A percentile compares a stretch with the other conserved stretches of the same genome.
phyloP scores from a whole-genome alignment of 108 stramenopile genomes.

The Licmophora abbreviata region DNA sequence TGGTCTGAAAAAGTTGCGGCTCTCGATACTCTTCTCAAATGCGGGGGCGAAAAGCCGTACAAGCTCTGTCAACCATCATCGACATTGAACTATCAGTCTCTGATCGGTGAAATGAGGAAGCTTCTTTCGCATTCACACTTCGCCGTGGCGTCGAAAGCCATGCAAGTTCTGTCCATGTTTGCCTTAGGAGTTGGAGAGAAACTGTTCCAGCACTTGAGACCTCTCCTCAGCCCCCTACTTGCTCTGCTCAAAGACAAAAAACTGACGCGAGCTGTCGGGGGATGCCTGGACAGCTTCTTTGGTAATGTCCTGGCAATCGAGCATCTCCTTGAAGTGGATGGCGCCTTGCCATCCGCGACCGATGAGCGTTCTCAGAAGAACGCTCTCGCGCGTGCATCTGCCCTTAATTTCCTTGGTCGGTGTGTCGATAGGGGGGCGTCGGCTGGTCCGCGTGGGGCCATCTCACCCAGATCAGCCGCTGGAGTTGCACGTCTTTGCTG shows the following conservation, averaged over 20 bases:
- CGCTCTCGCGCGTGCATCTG: constrained; percentile 48
- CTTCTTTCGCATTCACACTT: constrained; percentile 76
- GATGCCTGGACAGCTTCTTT: constrained; percentile 67
- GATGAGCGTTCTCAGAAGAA: constrained; percentile 79
- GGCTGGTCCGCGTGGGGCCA: constrained; percentile 43
- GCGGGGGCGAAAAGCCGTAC: constrained; percentile 79
- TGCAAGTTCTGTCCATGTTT: constrained; percentile 67
- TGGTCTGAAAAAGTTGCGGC: constrained; percentile 86
- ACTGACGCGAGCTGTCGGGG: constrained; percentile 42
- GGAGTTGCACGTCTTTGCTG: constrained; percentile 29
- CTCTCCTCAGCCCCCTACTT: constrained; percentile 45
- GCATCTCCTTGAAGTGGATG: constrained; percentile 61
- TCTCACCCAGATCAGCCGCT: constrained; percentile 27
- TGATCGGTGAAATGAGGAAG: constrained; percentile 64
- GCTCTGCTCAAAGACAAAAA: constrained; percentile 81
- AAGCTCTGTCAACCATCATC: constrained; percentile 55
- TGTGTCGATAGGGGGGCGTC: constrained; percentile 40
- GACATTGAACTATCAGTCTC: constrained; percentile 53
- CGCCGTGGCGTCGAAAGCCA: constrained; percentile 69
- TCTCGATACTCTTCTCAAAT: constrained; percentile 53
- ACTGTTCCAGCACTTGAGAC: constrained; percentile 62
- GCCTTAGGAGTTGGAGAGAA: constrained; percentile 80
- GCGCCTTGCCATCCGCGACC: constrained; percentile 43
- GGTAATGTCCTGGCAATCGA: constrained; percentile 71
- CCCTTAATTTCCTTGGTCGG: constrained; percentile 58